These are phyloP conservation scores for Brassica rapa DNA, from an alignment of 345 rosid genomes.

Conservation along the genomic window DNA sequence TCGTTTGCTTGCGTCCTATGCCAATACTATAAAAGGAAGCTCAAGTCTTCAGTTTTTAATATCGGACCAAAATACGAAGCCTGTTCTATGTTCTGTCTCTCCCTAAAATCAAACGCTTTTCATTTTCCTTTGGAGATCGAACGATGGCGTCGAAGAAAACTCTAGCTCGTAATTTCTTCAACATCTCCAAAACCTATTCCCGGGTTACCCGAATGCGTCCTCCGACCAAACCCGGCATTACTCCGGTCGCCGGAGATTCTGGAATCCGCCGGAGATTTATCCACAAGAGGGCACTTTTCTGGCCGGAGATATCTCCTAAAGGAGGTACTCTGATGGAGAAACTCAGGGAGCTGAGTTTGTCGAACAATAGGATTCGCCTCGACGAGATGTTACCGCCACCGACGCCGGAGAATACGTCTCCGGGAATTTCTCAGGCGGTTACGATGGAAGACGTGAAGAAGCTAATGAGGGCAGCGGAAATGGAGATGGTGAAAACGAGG, in stretches of 20 bases:
- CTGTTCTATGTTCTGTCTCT: constrained; percentile 25
- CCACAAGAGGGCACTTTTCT: constrained; percentile 53
- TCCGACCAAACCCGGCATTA: constrained; percentile 41
- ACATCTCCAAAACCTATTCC: constrained; percentile 55
- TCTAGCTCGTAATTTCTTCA: constrained; percentile 62
- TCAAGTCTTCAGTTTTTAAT: constrained; percentile 21
- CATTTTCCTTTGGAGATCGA: neutral
- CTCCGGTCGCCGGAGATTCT: constrained; percentile 64
- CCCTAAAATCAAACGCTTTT: neutral
- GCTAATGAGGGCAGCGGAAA: constrained; percentile 68
- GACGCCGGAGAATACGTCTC: constrained; percentile 22
- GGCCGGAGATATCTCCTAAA: constrained; percentile 46
- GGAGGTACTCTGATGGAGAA: constrained; percentile 59
- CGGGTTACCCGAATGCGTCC: constrained; percentile 42
- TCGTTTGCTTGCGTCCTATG: constrained; percentile 24
- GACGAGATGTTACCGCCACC: constrained; percentile 54
- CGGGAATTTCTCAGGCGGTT: constrained; percentile 32
- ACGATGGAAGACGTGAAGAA: constrained; percentile 78
- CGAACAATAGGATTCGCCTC: constrained; percentile 56
- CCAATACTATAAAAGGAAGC: constrained; percentile 29
- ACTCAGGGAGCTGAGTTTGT: constrained; percentile 52
- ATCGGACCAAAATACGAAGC: constrained; percentile 23
- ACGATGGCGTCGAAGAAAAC: constrained; percentile 72
- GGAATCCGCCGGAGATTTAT: constrained; percentile 65
- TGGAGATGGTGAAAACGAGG: constrained; percentile 72